Base-by-base conservation (phyloP, 768 basidiomycete species). In the Dentipellis fragilis region DNA sequence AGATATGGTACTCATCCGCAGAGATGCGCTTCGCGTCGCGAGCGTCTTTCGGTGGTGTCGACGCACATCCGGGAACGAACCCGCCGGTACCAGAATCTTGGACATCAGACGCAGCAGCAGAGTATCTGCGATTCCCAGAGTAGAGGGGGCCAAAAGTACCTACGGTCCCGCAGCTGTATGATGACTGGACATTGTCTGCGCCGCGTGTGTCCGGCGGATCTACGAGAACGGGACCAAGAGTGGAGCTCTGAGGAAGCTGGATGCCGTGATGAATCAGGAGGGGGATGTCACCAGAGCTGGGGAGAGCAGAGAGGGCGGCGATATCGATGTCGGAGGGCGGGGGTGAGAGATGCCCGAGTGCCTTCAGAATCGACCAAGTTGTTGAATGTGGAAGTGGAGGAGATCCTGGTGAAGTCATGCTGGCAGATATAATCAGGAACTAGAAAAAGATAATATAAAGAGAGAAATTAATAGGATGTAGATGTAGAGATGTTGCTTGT, bases 221-320 rank as follows among this genome's bases (percentile, higher is more conserved):
- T 29, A 29, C 29, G 19, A 16, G 42, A 10, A 29, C 29, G 19
- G 42, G 42, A 10, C 42, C 19, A n/a, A 19, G 19, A 19, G n/a
- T 45, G 7, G 17, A 16, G 42, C 17, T 45, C 42, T 17, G 12
- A 9, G 14, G 17, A 45, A 46, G 47, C 8, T 51, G 6, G 4
- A 52, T 29, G 11, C 54, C 59, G n/a, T 21, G n/a, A 36, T 57
- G 54, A 19, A 62, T 50, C 14, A 58, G 50, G 34, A 62, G 2
- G n/a, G 61, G 61, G 35, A 62, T 57, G n/a, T 52, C 60, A 36
- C 61, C 61, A 12, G 54, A 39, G 47, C 57, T 54, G 46, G 49
- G 38, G 7, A 52, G 22, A 45, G 53, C 37, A 35, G 56, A n/a
- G 23, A 55, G 45, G 16, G 52, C 36, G 49, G 54, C 52, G 47